Conservation (phyloP, 2,329 filamentous ascomycete genomes). For the Aureobasidium sp. region DNA sequence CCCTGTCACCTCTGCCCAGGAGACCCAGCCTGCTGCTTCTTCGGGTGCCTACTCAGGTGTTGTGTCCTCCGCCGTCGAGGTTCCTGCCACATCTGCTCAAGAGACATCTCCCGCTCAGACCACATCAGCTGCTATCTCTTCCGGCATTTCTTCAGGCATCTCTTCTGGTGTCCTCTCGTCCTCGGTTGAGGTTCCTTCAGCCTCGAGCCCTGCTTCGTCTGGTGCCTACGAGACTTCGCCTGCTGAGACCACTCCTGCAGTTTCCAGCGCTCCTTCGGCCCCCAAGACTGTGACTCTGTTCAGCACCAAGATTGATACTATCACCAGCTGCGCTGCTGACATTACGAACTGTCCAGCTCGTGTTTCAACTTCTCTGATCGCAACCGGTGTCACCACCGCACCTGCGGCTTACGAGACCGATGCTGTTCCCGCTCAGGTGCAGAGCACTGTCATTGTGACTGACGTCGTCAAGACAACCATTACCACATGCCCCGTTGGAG, state of each 20-base stretch:
- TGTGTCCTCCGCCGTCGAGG: background rate
- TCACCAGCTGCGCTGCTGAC: constrained; percentile 16
- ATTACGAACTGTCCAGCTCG: constrained; percentile 28
- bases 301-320: constrained; percentile 17
- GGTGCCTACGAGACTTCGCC: constrained; percentile 15
- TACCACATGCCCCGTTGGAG: constrained; percentile 12
- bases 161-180: background rate
- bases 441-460: constrained; percentile 10
- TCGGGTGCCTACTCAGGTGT: background rate
- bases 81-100: constrained; percentile 1
- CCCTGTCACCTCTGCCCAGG: constrained; percentile 10
- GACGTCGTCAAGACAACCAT: constrained; percentile 14
- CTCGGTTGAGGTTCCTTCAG: background rate
- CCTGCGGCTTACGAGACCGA: constrained; percentile 14
- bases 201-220: constrained; percentile 1
- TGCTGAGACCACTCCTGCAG: constrained; percentile 12
- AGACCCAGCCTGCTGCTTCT: constrained; percentile 4
- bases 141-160: background rate
- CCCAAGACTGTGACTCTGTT: constrained; percentile 22
- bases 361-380: constrained; percentile 16
- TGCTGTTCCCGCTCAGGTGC: background rate
- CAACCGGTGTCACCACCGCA: constrained; percentile 16
- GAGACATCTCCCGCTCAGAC: constrained; percentile 13
- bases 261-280: constrained; percentile 10
- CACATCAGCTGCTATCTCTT: constrained; percentile 15